Evolutionary conservation across 2,329 filamentous ascomycete genomes (phyloP).

Genomic region (Madurella mycetomatis): DNA sequence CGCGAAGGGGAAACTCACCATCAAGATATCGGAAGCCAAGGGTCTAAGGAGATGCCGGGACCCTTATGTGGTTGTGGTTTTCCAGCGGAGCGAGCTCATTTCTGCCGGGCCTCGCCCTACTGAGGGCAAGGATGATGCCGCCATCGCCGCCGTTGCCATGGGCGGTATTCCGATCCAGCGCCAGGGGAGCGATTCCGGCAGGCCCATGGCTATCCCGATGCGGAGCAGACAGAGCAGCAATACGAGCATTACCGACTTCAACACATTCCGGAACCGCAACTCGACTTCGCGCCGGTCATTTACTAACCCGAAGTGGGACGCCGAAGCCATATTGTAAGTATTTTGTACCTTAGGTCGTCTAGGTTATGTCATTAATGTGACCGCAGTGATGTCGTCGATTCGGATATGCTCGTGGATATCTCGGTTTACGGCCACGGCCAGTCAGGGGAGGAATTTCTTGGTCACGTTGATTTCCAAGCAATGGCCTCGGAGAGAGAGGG

Average conservation of each 20-base stretch:
- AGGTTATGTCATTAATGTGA: slow-evolving; percentile 7
- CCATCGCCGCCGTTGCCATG: slow-evolving; percentile 39
- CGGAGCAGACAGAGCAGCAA: slow-evolving; percentile 94
- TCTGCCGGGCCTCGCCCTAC: slow-evolving; percentile 72
- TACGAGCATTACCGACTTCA: slow-evolving; percentile 71
- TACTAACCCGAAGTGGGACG: slow-evolving; percentile 91
- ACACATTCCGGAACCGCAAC: slow-evolving; percentile 56
- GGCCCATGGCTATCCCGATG: slow-evolving; percentile 93
- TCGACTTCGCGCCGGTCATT: slow-evolving; percentile 53
- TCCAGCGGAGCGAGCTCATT: slow-evolving; percentile 94
- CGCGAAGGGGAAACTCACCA: slow-evolving; percentile 80
- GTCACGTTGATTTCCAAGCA: slow-evolving; percentile 77
- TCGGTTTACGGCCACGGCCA: slow-evolving; percentile 84
- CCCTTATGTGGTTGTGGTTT: slow-evolving; percentile 94
- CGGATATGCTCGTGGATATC: slow-evolving; percentile 84
- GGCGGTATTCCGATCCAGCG: slow-evolving; percentile 54
- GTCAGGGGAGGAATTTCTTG: slow-evolving; percentile 83
- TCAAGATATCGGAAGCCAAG: slow-evolving; percentile 82
- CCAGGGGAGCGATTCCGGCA: slow-evolving; percentile 74
- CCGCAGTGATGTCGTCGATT: slow-evolving; percentile 87
- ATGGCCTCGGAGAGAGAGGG: slow-evolving; percentile 61
- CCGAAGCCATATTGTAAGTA: slow-evolving; percentile 88
- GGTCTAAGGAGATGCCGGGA: slow-evolving; percentile 77
- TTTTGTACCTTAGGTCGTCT: not conserved
- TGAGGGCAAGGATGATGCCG: slow-evolving; percentile 54